Base-by-base conservation (phyloP, 169 alveolate genomes). In the Prorocentrum cordatum region DNA sequence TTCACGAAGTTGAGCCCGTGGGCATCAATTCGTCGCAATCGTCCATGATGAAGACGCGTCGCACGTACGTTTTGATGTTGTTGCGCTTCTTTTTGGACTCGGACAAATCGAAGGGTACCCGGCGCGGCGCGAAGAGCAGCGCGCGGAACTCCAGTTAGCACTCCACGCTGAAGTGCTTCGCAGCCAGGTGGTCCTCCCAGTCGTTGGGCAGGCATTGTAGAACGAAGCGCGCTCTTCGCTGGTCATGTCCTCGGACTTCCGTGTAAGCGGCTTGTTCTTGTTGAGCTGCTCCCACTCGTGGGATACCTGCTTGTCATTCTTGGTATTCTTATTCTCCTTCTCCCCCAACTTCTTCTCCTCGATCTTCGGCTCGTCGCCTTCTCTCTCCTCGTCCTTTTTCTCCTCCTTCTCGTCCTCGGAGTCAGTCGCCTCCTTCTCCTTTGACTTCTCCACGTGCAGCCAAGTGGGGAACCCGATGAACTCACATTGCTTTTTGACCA, bases 21-120 rank as follows among this genome's bases (percentile, higher is more conserved):
- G 99, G 99, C 93, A 98, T 97, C 83, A 98, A 92, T 77, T 98
- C 99, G 91, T 98, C 99, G 93, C 99, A 98, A 95, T 98, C 99
- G 95, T 97, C 99, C 99, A 97, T 98, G 93, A 98, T 98, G 96
- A 98, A 98, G 82, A 98, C 99, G 90, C 99, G 96, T 68, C 99
- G 94, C 77, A 98, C 99, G 93, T 98, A 98, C 83, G 98, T 93
- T 93, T 97, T 97, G 94, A 98, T 96, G 97, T 98, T 98, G 93
- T 98, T 98, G 94, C 97, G 95, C 97, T 98, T 98, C 96, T 98
- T 98, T 94, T 98, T 96, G 91, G 98, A 96, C 94, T 98, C 99
- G 93, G 98, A 98, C 93, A 98, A 94, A 92, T 98, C 99, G 96
- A 98, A 98, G 64, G 99, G 99, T 50, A 99, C 99, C 92, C 99